A percentile compares a stretch with the other conserved stretches of the same genome.
phyloP scores from a whole-genome alignment of 129 eudicot species.

The Rutidosis leptorrhynchoides region DNA sequence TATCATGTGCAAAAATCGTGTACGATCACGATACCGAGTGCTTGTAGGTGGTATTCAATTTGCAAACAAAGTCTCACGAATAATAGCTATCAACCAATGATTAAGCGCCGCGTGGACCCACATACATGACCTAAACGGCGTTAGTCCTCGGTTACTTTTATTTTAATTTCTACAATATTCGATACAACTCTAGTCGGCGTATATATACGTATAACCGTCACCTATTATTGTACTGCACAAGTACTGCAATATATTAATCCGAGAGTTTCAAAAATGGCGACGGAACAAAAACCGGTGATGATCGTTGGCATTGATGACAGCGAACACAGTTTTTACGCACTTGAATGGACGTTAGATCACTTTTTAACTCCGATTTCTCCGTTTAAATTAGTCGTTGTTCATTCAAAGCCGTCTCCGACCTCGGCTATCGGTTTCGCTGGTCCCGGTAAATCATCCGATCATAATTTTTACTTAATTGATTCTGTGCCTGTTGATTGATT shows the following conservation, averaged over 20 bases:
- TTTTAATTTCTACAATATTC: neutral
- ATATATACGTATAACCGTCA: neutral
- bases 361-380: neutral
- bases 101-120: conserved; percentile 10
- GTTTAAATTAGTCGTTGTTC: neutral
- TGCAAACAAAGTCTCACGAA: conserved; percentile 3
- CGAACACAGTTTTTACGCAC: conserved; percentile 2
- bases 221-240: neutral
- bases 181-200: neutral
- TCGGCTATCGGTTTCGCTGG: conserved; percentile 5
- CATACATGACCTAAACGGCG: conserved; percentile 7
- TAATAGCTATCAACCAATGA: neutral
- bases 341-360: conserved; percentile 1
- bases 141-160: conserved; percentile 4
- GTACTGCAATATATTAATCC: neutral
- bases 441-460: neutral
- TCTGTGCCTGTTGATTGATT: neutral
- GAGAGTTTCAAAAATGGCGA: neutral
- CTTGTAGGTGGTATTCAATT: neutral
- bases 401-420: neutral
- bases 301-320: neutral
- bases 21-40: neutral
- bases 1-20: neutral
- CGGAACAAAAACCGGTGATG: conserved; percentile 1
- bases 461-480: neutral